phyloP scores from a whole-genome alignment of 2,329 filamentous ascomycete genomes.

The Xylariales sp. region DNA sequence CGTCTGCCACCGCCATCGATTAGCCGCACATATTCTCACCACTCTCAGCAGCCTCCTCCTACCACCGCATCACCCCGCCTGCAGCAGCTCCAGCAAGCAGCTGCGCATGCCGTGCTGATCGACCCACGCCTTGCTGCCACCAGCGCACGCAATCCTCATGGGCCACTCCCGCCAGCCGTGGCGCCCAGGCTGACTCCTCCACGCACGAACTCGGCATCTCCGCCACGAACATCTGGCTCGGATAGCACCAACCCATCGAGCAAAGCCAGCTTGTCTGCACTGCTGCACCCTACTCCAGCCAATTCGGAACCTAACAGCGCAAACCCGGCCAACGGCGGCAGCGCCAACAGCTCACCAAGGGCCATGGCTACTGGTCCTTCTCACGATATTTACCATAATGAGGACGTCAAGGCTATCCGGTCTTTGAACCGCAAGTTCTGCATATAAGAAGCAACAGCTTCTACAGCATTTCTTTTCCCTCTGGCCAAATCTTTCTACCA shows the following conservation, averaged over 20 bases:
- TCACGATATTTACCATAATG: slow-evolving; percentile 29
- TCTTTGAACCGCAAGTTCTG: slow-evolving; percentile 60
- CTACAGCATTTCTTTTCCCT: too few species aligned
- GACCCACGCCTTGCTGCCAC: slow-evolving; percentile 30
- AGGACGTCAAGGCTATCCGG: slow-evolving; percentile 62
- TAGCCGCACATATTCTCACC: slow-evolving; percentile 13
- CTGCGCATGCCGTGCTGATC: slow-evolving; percentile 34
- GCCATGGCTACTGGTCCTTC: slow-evolving; percentile 24
- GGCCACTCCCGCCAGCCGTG: slow-evolving; percentile 33
- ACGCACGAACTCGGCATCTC: slow-evolving; percentile 44
- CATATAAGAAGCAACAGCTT: slow-evolving; percentile 25
- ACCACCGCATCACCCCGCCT: slow-evolving; percentile 32
- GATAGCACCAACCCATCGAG: slow-evolving; percentile 23
- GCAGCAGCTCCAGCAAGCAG: slow-evolving; percentile 39
- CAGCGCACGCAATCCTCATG: slow-evolving; percentile 33
- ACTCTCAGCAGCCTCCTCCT: slow-evolving; percentile 18
- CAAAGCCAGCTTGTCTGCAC: slow-evolving; percentile 43
- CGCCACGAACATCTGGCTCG: slow-evolving; percentile 37
- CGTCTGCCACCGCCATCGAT: slow-evolving; percentile 16
- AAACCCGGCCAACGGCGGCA: slow-evolving; percentile 35
- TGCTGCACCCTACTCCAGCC: slow-evolving; percentile 42
- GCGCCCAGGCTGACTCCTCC: slow-evolving; percentile 34
- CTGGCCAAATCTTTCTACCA: too few species aligned
- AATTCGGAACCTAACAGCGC: slow-evolving; percentile 42
- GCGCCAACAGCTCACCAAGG: slow-evolving; percentile 46